These are phyloP conservation scores for Daedaleopsis sinensis DNA, from an alignment of 768 basidiomycete genomes.

Conservation along the genomic window DNA sequence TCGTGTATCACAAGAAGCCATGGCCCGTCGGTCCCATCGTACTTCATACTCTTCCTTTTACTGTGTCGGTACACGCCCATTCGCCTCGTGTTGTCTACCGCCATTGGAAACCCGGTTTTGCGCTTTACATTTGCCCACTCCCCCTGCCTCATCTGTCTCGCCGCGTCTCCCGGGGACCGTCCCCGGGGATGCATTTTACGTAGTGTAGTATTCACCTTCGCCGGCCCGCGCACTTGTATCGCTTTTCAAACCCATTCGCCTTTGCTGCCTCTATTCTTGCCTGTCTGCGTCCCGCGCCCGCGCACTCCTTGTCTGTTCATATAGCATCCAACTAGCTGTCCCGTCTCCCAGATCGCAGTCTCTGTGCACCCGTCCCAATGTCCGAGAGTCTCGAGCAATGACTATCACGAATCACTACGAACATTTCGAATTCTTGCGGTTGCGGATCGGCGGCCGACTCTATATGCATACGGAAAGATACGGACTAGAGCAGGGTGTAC, in stretches of 20 bases:
- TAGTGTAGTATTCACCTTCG: constrained; percentile 26
- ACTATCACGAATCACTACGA: neutral
- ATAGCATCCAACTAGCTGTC: constrained; percentile 1
- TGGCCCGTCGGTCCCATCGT: neutral
- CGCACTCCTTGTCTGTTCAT: neutral
- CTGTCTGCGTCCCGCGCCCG: neutral
- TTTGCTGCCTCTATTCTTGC: constrained; percentile 13
- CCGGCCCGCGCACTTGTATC: neutral
- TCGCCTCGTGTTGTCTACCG: neutral
- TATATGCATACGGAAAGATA: too few relatives aligned
- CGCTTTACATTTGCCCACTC: constrained; percentile 12
- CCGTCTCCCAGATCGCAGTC: neutral
- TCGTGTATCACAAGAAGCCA: constrained; percentile 19
- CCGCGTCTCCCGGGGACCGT: constrained; percentile 6
- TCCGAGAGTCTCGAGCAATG: neutral
- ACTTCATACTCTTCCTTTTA: constrained; percentile 1
- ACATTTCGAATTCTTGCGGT: neutral
- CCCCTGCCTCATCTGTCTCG: constrained; percentile 1
- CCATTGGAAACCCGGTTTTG: constrained; percentile 10
- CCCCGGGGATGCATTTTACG: constrained; percentile 22
- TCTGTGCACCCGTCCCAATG: constrained; percentile 1
- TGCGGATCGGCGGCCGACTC: too few relatives aligned
- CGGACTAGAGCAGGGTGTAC: too few relatives aligned
- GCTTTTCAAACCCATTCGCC: constrained; percentile 13
- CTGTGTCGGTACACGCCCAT: constrained; percentile 17